Evolutionary conservation across 768 basidiomycete genomes (phyloP), one percentile per base, ranked within the genome.

Genomic region (Boletales sp.): DNA sequence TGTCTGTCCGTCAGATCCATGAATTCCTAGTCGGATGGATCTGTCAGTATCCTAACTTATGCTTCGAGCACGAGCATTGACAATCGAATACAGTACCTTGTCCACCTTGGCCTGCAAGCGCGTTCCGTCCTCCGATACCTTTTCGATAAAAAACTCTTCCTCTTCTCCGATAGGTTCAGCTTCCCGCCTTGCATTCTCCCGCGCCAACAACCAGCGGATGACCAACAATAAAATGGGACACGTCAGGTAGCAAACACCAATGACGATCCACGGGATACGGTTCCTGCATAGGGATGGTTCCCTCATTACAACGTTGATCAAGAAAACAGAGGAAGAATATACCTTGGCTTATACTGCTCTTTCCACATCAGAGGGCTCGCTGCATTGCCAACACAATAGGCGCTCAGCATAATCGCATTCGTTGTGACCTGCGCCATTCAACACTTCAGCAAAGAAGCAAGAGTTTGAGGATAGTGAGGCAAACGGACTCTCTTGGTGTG

Each of bases 361-460:
- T 82, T 78, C 87, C 87, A 90, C 84, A 90, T 86, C 58, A 87
- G 84, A 0, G 87, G 86, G n/a, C 80, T 81, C 0, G 78, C 79
- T 2, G 85, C 71, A 50, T 90, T 88, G 9, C 81, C 80, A 18
- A 82, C 53, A 55, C 81, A 82, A 59, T 89, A 90, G 1, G 85
- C 83, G 38, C 77, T 77, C 11, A 90, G 73, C 75, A 89, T 78
- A 54, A 90, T 81, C 0, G 88, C 85, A 58, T 90, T 89, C 0
- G 67, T 69, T 35, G 58, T 63, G 11, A 67, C 31, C 57, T 69
- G 44, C 31, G 21, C 21, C 43, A 13, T 13, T 31, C 32, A 9
- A 14, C 17, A 31, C 45, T 11, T 31, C 19, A 46, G 30, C 33
- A 46, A 19, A 5, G 19, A 21, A 15, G 19, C 31, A 37, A 14